A percentile compares a stretch with the other conserved stretches of the same genome.
Conservation (phyloP, 2,329 filamentous ascomycete species). For the Xylaria sp. region DNA sequence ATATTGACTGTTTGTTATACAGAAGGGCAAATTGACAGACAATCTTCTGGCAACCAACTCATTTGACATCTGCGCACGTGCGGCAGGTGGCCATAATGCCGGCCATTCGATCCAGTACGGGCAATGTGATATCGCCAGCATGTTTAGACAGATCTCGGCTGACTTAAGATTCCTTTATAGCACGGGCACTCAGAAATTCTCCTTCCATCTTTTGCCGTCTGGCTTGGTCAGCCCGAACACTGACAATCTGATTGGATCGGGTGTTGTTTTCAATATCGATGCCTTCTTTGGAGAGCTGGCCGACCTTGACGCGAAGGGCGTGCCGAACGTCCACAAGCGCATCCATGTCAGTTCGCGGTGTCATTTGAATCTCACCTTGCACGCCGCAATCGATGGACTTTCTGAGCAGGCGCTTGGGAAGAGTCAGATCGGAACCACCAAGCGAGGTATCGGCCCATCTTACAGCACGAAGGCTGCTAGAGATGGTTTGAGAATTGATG, state of each 20-base stretch:
- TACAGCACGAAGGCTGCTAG: conserved; percentile 69
- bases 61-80: conserved; percentile 34
- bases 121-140: conserved; percentile 5
- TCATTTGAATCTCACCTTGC: conserved; percentile 71
- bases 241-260: conserved; percentile 79
- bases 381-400: conserved; percentile 72
- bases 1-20: conserved; percentile 26
- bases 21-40: conserved; percentile 36
- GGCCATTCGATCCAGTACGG: conserved; percentile 37
- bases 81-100: conserved; percentile 35
- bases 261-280: conserved; percentile 59
- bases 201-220: conserved; percentile 68
- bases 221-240: conserved; percentile 77
- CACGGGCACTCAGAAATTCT: conserved; percentile 24
- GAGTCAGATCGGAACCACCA: conserved; percentile 35
- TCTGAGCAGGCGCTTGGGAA: conserved; percentile 64
- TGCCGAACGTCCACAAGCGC: conserved; percentile 63
- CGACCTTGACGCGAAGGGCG: conserved; percentile 67
- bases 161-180: conserved; percentile 5
- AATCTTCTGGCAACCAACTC: conserved; percentile 32
- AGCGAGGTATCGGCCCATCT: conserved; percentile 39
- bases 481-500: conserved; percentile 71
- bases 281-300: conserved; percentile 73
- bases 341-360: conserved; percentile 71
- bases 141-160: conserved; percentile 16